These are phyloP conservation scores for Naganishia vishniacii DNA, from an alignment of 768 basidiomycete genomes.

Conservation along the genomic window DNA sequence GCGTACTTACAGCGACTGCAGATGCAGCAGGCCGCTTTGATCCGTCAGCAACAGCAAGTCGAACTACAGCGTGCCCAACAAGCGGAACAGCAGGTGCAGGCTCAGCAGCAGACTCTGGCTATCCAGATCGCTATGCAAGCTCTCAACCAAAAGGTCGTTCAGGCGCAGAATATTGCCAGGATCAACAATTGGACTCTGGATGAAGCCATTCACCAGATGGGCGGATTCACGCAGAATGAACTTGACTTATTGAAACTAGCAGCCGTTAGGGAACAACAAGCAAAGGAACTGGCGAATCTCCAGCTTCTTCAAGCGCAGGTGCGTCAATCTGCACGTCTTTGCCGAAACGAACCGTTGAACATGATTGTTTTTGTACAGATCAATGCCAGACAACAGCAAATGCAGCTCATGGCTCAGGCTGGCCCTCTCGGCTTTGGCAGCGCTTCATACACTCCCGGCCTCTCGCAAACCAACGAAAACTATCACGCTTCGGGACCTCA, in stretches of 20 bases:
- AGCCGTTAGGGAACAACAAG: slow-evolving; percentile 21
- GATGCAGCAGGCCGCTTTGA: slow-evolving; percentile 6
- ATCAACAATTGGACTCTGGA: slow-evolving; percentile 23
- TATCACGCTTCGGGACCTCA: neutral
- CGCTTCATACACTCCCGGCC: neutral
- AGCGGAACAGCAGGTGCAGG: neutral
- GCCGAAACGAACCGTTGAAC: neutral
- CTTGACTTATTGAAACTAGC: slow-evolving; percentile 19
- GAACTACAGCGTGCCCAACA: neutral
- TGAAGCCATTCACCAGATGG: slow-evolving; percentile 19
- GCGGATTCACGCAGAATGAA: slow-evolving; percentile 25
- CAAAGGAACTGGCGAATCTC: slow-evolving; percentile 14
- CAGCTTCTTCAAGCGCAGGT: slow-evolving; percentile 12
- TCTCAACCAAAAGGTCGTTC: slow-evolving; percentile 23
- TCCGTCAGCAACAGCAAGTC: slow-evolving; percentile 9
- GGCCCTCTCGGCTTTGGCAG: slow-evolving; percentile 7
- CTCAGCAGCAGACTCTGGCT: slow-evolving; percentile 9
- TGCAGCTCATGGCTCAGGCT: slow-evolving; percentile 13
- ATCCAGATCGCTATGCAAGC: slow-evolving; percentile 24
- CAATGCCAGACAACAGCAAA: slow-evolving; percentile 21
- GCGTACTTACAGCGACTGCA: slow-evolving; percentile 9
- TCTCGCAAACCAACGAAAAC: neutral
- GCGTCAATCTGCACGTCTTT: neutral
- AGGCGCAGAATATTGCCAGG: slow-evolving; percentile 24
- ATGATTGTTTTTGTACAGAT: too few species aligned